phyloP scores from a whole-genome alignment of 257 asterid species.

The Rehmannia glutinosa region DNA sequence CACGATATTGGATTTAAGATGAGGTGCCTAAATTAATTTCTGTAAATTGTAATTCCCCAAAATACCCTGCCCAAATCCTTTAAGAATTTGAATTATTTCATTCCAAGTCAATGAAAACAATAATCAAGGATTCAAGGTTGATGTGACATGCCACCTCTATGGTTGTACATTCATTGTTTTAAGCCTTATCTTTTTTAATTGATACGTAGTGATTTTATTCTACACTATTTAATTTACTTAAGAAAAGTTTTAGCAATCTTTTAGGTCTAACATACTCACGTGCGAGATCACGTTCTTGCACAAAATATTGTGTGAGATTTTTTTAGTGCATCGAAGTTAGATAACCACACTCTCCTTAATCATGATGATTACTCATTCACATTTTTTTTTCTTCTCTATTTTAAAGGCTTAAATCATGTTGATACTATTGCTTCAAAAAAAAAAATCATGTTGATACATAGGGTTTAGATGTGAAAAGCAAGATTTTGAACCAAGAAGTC shows the following conservation, averaged over 20 bases:
- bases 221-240: neutral
- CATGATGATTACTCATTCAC: neutral
- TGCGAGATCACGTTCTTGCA: conserved; percentile 5
- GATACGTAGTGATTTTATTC: neutral
- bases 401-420: no score
- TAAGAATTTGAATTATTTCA: neutral
- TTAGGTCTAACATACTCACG: neutral
- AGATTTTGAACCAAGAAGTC: neutral
- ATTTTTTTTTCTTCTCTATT: neutral
- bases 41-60: neutral
- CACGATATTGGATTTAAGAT: no score
- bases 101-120: conserved; percentile 22
- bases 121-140: neutral
- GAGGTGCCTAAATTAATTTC: neutral
- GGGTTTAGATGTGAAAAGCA: neutral
- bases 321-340: neutral
- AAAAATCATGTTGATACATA: no score
- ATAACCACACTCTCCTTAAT: conserved; percentile 6
- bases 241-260: neutral
- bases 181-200: neutral
- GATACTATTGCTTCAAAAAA: no score
- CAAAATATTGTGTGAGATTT: neutral
- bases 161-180: conserved; percentile 10
- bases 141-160: conserved; percentile 1
- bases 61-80: neutral